Conservation (phyloP, 2,329 filamentous ascomycete species). For the Ceratocystis variospora region DNA sequence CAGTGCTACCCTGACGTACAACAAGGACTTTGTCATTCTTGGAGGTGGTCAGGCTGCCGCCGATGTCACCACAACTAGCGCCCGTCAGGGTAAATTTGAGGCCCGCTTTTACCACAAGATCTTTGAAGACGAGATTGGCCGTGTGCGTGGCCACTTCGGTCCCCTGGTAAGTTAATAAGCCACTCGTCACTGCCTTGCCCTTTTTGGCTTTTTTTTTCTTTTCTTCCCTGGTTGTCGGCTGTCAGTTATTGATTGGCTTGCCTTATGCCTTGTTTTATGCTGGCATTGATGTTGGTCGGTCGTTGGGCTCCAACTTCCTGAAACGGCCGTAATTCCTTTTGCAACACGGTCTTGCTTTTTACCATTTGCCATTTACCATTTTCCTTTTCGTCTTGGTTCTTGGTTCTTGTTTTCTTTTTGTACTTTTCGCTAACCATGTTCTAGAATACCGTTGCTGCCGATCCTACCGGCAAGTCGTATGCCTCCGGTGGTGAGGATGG, state of each 20-base stretch:
- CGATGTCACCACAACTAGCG: constrained; percentile 91
- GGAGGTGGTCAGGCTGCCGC: constrained; percentile 97
- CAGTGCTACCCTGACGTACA: constrained; percentile 81
- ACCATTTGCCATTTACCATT: not conserved
- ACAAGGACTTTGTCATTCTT: constrained; percentile 96
- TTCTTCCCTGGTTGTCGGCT: not conserved
- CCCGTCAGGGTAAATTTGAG: constrained; percentile 97
- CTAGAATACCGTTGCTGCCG: constrained; percentile 80
- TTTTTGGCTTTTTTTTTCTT: not conserved
- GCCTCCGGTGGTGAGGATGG: constrained; percentile 94
- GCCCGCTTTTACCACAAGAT: constrained; percentile 99
- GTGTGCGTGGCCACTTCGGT: constrained; percentile 94
- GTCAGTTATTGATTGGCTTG: too few species aligned
- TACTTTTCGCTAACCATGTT: constrained; percentile 15
- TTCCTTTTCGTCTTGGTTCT: not conserved
- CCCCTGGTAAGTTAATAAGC: constrained; percentile 42
- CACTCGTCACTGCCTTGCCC: not conserved
- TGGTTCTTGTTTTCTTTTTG: not conserved
- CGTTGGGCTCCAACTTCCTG: not conserved
- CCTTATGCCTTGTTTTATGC: too few species aligned
- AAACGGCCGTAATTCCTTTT: not conserved
- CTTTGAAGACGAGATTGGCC: constrained; percentile 96
- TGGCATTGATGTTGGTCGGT: not conserved
- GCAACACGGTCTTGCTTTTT: not conserved
- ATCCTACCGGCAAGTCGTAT: constrained; percentile 84